Evolutionary conservation across 2,329 filamentous ascomycete species (phyloP).

Genomic region (Calonectria henricotiae): DNA sequence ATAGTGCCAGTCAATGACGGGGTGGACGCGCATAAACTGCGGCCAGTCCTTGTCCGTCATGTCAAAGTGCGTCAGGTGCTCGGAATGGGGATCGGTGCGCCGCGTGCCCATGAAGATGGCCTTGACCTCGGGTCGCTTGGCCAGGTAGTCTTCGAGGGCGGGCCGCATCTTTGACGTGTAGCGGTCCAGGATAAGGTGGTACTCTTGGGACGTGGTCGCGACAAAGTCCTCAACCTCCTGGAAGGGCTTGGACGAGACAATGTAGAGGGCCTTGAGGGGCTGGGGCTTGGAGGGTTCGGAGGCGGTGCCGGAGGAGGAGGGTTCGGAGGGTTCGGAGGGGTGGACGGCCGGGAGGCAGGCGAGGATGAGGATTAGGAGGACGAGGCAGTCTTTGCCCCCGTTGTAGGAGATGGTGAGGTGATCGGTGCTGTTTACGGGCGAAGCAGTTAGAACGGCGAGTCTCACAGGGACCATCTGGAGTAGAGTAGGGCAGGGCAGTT

Average conservation of each 20-base stretch:
- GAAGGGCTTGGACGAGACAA: constrained; percentile 88
- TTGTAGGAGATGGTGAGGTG: constrained; percentile 95
- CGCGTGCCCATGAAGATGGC: constrained; percentile 77
- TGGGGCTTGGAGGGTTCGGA: constrained; percentile 53
- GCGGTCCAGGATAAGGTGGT: constrained; percentile 83
- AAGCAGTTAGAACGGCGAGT: background rate
- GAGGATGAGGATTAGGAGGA: constrained; percentile 90
- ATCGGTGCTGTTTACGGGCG: constrained; percentile 70
- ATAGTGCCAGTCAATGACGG: constrained; percentile 96
- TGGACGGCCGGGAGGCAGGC: constrained; percentile 68
- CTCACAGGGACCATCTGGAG: constrained; percentile 3
- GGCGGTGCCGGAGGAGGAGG: constrained; percentile 46
- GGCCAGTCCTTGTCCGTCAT: constrained; percentile 93
- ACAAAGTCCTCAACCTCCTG: constrained; percentile 91
- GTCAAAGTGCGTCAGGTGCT: constrained; percentile 85
- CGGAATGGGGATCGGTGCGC: constrained; percentile 92
- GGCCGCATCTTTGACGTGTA: constrained; percentile 86
- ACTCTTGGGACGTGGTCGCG: constrained; percentile 73
- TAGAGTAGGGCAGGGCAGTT: constrained; percentile 33
- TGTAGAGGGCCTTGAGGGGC: constrained; percentile 86
- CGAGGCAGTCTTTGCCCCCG: constrained; percentile 97
- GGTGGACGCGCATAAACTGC: constrained; percentile 91
- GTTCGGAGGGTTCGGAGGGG: constrained; percentile 47
- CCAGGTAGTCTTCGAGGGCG: constrained; percentile 84
- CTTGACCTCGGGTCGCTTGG: constrained; percentile 76